Percentiles rank a stretch among this genome's conserved stretches.
These are phyloP conservation scores for Clonostachys rhizophaga DNA, from an alignment of 2,329 filamentous ascomycete species.

Conservation along the genomic window DNA sequence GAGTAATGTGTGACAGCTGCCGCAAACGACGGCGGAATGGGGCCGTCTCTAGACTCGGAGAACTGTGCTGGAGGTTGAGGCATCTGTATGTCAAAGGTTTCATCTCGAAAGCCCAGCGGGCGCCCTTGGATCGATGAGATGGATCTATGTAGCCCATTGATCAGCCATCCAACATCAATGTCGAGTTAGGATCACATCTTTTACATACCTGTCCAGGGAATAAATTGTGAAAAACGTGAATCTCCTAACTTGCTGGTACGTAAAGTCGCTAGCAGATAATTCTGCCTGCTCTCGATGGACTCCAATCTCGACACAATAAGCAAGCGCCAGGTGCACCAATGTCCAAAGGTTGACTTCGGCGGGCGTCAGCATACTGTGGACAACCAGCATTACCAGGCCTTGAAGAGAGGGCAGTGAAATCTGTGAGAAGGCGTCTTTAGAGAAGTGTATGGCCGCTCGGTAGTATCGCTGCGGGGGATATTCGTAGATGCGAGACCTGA, in stretches of 20 bases:
- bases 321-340: constrained; percentile 24
- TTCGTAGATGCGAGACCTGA: constrained; percentile 22
- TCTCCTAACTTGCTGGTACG: constrained; percentile 8
- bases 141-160: constrained; percentile 11
- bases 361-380: constrained; percentile 23
- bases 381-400: constrained; percentile 17
- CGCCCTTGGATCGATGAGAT: constrained; percentile 29
- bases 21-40: not conserved
- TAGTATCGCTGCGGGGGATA: constrained; percentile 24
- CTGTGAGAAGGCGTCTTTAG: constrained; percentile 21
- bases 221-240: constrained; percentile 27
- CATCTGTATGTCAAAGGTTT: constrained; percentile 24
- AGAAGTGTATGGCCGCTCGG: constrained; percentile 18
- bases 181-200: not conserved
- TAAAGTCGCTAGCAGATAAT: constrained; percentile 1
- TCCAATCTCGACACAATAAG: constrained; percentile 28
- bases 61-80: constrained; percentile 2
- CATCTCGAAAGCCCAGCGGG: constrained; percentile 26
- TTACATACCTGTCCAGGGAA: constrained; percentile 21
- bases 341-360: constrained; percentile 28
- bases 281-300: constrained; percentile 22
- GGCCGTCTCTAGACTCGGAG: not conserved
- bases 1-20: constrained; percentile 10
- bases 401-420: constrained; percentile 25
- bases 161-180: not conserved